These are phyloP conservation scores for Juglanconis oblonga DNA, from an alignment of 2,329 filamentous ascomycete species.

Conservation along the genomic window DNA sequence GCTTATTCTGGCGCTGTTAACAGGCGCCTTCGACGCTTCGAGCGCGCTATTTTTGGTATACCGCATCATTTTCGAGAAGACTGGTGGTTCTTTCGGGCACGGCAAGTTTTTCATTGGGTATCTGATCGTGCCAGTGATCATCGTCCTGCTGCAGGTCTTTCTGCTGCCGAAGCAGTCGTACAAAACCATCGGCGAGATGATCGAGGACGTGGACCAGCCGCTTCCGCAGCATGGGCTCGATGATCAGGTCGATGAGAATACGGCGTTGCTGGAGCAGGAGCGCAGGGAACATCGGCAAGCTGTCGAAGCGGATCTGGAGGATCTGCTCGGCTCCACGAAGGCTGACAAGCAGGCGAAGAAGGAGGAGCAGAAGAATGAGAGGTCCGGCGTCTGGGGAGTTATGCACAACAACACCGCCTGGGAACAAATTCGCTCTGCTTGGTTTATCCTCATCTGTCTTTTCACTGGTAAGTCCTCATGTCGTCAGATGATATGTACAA, in stretches of 20 bases:
- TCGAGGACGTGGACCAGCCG: slow-evolving; percentile 64
- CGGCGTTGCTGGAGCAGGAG: slow-evolving; percentile 52
- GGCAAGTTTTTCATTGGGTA: slow-evolving; percentile 71
- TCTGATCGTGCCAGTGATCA: slow-evolving; percentile 65
- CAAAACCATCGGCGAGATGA: slow-evolving; percentile 81
- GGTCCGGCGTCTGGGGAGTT: slow-evolving; percentile 80
- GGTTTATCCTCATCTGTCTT: slow-evolving; percentile 80
- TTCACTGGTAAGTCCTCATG: slow-evolving; percentile 64
- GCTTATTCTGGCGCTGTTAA: slow-evolving; percentile 75
- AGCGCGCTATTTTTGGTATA: slow-evolving; percentile 76
- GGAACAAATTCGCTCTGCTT: slow-evolving; percentile 74
- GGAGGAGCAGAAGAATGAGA: slow-evolving; percentile 68
- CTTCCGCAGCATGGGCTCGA: slow-evolving; percentile 30
- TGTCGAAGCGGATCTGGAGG: slow-evolving; percentile 68
- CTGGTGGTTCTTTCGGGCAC: slow-evolving; percentile 52
- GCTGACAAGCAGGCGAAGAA: slow-evolving; percentile 61
- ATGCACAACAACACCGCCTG: slow-evolving; percentile 70
- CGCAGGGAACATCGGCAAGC: slow-evolving; percentile 59
- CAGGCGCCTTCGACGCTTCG: slow-evolving; percentile 80
- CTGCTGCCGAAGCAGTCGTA: slow-evolving; percentile 75
- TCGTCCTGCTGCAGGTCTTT: slow-evolving; percentile 64
- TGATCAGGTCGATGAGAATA: slow-evolving; percentile 58
- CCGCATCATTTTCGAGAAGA: slow-evolving; percentile 62
- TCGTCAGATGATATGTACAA: background rate
- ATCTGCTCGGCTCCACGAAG: slow-evolving; percentile 63